Base-by-base conservation (phyloP, 768 basidiomycete genomes). In the Lactifluus hygrophoroides region DNA sequence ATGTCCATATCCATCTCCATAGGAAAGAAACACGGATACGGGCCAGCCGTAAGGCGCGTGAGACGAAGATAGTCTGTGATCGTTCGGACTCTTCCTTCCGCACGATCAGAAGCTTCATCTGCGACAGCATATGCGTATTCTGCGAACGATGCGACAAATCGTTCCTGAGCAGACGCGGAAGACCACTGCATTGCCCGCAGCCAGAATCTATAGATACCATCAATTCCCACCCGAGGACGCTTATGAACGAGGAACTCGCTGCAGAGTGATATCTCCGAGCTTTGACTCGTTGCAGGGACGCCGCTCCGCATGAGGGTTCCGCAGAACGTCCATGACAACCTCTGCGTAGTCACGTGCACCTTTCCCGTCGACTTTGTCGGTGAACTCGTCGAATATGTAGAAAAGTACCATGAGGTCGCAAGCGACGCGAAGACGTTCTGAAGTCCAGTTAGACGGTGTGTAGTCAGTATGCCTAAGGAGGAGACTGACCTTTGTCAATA, bases 361-460 rank as follows among this genome's bases (percentile, higher is more conserved):
- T 0, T 65, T 32, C 0, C 64, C 69, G 23, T 69, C 60, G 0
- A 69, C 69, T 16, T 72, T 67, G 66, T 83, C 81, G 6, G 78
- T 75, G 58, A 76, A 73, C 63, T 80, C 77, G 63, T 83, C 81
- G 62, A 76, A 71, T 37, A 80, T 56, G 61, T 77, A 81, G 63
- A 79, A 73, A 5, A 80, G 60, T 35, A 77, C 74, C 77, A 82
- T 80, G 49, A 81, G 66, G 56, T 81, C 80, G 52, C 79, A 78
- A 6, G 69, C 73, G 13, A 72, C 68, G 13, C 76, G 70, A 19
- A 65, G 42, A 63, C 69, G 27, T 66, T 72, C 70, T 63, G 47
- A 3, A 48, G 25, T 43, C 14, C 25, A 32, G 21, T 30, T 21
- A 40, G 47, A 51, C 10, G 43, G 13, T 45, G 21, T 14, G 21